Evolutionary conservation across 495 filamentous ascomycete genomes (phyloP), one percentile per base, ranked within the genome.

Genomic region (Hyphodiscus hymeniophilus): DNA sequence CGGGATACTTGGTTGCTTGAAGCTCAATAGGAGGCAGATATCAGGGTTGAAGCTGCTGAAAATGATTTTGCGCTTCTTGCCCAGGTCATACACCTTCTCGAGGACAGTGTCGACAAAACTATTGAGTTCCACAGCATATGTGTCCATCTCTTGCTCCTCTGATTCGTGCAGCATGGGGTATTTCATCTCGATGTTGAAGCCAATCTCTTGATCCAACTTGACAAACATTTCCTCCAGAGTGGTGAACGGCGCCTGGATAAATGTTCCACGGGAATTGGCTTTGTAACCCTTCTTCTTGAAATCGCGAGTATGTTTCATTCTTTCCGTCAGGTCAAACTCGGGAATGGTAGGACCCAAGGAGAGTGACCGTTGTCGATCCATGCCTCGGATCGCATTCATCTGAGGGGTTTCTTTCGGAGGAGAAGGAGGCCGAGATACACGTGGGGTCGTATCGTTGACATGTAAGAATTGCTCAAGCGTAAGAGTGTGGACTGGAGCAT

Each of bases 151-250:
- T 52, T 95, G 83, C 62, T 92, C 85, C 62, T 94, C 88, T 57
- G 74, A 83, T 71, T 99, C 94, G 59, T 86, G 80, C 39, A 97
- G 78, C 89, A 96, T 96, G 17, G 94, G 94, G 63, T 99, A 99
- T 63, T 97, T 99, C 73, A 99, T 82, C 71, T 99, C 94, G 54
- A 99, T 94, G 62, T 99, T 97, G 74, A 99, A 97, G 10, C 92
- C 89, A 24, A 95, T 79, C 10, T 69, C 73, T 33, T 82, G 72
- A 1, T 88, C 88, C 0, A 99, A 67, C 61, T 89, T 82, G 57
- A 74, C 77, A 65, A 99, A 94, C 60, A 96, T 79, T 53, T 96
- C 89, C 62, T 95, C 87, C 33, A 99, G 68, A 0, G 94, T 99
- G 3, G 92, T 89, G 64, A 97, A 97, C 0, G 89, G 89, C 0